A percentile compares a stretch with the other conserved stretches of the same genome.
Evolutionary conservation across 768 basidiomycete species (phyloP).

Genomic region (Lepiota venenata): DNA sequence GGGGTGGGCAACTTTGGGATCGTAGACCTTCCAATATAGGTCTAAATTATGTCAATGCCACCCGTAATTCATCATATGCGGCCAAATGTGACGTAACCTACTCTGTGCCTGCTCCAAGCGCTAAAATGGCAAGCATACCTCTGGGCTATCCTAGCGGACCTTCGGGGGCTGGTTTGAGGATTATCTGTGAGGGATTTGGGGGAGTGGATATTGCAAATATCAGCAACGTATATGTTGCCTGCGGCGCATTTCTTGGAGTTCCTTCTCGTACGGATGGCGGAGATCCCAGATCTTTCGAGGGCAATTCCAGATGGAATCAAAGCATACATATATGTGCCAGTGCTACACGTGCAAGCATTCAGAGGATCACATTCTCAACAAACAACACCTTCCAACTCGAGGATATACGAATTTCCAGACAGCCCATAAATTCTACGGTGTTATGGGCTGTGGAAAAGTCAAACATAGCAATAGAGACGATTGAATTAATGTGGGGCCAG

Average conservation of each 20-base stretch:
- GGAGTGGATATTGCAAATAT: constrained; percentile 17
- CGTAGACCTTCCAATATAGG: too few relatives aligned
- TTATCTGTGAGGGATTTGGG: constrained; percentile 18
- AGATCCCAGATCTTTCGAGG: constrained; percentile 7
- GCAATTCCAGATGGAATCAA: constrained; percentile 18
- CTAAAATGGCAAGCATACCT: background rate
- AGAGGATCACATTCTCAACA: background rate
- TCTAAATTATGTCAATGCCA: too few relatives aligned
- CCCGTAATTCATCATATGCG: too few relatives aligned
- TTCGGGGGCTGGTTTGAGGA: background rate
- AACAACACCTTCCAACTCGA: background rate
- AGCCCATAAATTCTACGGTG: too few relatives aligned
- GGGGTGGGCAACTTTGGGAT: too few relatives aligned
- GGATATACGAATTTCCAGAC: background rate
- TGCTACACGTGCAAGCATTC: background rate
- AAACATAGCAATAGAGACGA: background rate
- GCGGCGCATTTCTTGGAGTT: constrained; percentile 14
- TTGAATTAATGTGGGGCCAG: too few relatives aligned
- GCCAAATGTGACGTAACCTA: too few relatives aligned
- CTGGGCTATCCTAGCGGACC: background rate
- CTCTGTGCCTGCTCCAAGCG: background rate
- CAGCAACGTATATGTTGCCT: constrained; percentile 17
- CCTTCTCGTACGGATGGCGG: constrained; percentile 18
- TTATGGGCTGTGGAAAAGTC: constrained; percentile 4
- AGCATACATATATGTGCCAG: constrained; percentile 1